Evolutionary conservation across 441 rosid genomes (phyloP).

Genomic region (Populus hybrid): DNA sequence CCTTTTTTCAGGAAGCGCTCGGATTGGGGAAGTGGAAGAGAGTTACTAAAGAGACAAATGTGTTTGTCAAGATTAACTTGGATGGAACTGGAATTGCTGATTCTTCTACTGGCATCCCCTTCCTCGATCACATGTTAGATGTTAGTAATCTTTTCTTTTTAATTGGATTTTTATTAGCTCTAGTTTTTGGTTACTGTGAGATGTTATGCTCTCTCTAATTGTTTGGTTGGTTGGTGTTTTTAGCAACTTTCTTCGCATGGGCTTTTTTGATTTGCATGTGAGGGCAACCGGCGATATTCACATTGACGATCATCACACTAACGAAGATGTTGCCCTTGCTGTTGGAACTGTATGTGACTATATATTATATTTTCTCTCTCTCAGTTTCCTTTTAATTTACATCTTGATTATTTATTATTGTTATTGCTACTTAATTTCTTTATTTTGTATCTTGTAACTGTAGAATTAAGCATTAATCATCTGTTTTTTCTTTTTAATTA

Average conservation of each 20-base stretch:
- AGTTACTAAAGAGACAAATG: constrained; percentile 86
- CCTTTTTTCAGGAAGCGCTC: constrained; percentile 22
- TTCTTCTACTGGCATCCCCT: constrained; percentile 67
- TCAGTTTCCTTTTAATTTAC: neutral
- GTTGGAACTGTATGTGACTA: constrained; percentile 59
- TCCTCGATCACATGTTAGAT: constrained; percentile 93
- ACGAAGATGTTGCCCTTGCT: constrained; percentile 94
- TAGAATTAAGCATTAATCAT: neutral
- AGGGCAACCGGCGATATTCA: constrained; percentile 86
- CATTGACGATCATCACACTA: constrained; percentile 92
- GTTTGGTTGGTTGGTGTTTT: neutral
- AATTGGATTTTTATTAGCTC: neutral
- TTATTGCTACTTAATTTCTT: neutral
- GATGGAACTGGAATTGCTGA: constrained; percentile 82
- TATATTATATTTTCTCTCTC: neutral
- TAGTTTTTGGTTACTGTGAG: neutral
- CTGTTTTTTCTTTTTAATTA: neutral
- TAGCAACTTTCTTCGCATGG: constrained; percentile 99
- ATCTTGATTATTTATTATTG: neutral
- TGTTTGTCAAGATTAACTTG: constrained; percentile 65
- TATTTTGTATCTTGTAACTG: neutral
- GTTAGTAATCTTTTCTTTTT: constrained; percentile 26
- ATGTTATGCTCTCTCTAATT: constrained; percentile 3
- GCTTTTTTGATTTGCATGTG: constrained; percentile 74
- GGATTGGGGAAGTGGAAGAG: constrained; percentile 83